Conservation (phyloP, 257 asterid species). For the Cynanchum wilfordii region DNA sequence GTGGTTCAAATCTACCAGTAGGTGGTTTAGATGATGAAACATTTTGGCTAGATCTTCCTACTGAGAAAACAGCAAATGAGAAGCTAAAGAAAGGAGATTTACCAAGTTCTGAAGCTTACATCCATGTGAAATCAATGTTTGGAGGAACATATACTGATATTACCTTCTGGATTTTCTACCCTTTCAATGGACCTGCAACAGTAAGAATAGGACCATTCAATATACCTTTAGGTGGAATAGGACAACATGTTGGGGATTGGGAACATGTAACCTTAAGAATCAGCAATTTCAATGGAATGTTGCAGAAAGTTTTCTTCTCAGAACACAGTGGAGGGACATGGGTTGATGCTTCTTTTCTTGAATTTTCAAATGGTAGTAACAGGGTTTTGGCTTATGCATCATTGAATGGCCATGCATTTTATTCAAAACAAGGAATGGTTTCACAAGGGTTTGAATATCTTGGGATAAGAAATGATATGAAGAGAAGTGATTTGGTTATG, state of each 20-base stretch:
- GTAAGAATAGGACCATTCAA: slow-evolving; percentile 25
- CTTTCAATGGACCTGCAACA: slow-evolving; percentile 33
- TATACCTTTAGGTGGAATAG: slow-evolving; percentile 25
- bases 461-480: slow-evolving; percentile 32
- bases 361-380: slow-evolving; percentile 23
- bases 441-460: slow-evolving; percentile 24
- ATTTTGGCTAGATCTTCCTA: slow-evolving; percentile 36
- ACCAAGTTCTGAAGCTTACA: slow-evolving; percentile 18
- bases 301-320: slow-evolving; percentile 27
- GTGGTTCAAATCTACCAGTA: slow-evolving; percentile 36
- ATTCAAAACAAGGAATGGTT: slow-evolving; percentile 22
- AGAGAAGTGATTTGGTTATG: slow-evolving; percentile 16
- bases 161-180: slow-evolving; percentile 33
- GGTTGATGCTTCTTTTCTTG: slow-evolving; percentile 27
- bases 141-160: slow-evolving; percentile 32
- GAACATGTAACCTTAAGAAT: slow-evolving; percentile 37
- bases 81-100: slow-evolving; percentile 32
- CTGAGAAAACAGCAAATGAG: slow-evolving; percentile 11
- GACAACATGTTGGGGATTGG: slow-evolving; percentile 43
- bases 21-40: slow-evolving; percentile 24
- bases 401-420: slow-evolving; percentile 33
- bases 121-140: slow-evolving; percentile 33
- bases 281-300: slow-evolving; percentile 28
- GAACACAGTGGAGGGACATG: slow-evolving; percentile 35
- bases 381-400: slow-evolving; percentile 30